Base-by-base conservation (phyloP, 768 basidiomycete species). In the Tulasnella sp. region DNA sequence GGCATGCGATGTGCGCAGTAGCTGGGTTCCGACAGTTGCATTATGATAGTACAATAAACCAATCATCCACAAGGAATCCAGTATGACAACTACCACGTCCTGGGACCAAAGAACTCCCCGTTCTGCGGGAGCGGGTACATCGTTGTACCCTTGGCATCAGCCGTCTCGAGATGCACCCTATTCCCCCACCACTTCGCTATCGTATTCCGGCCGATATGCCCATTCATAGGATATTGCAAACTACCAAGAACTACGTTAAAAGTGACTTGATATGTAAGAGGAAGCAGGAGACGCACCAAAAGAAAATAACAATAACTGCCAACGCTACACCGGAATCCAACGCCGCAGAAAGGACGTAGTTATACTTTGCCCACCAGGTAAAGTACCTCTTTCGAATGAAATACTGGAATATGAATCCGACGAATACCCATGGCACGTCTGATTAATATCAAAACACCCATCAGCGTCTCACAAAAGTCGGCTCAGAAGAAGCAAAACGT, bases 301-400 rank as follows among this genome's bases (percentile, higher is more conserved):
- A 67, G 60, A 67, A 68, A 39, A 67, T 64, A 51, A 67, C 59
- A 39, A 68, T 65, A 7, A 64, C 66, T 0, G 65, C 65, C 6
- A 68, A 29, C 11, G 67, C 65, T 11, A 63, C 63, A 6, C 67
- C 67, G 12, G 66, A 64, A 41, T 66, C 65, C 41, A 67, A 58
- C 2, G 65, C 67, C 29, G 66, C 65, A 49, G 62, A 63, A 12
- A 66, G 52, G 6, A 65, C 62, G 63, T 66, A 62, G 64, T 67
- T 69, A 60, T 67, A 67, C 37, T 62, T 48, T 34, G 61, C 61
- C 67, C 67, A 68, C 66, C 67, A 67, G 6, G 23, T 29, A 60
- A 62, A 62, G 42, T 61, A 55, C 6, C 50, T 45, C 21, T 60
- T 59, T 15, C 62, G 62, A 29, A 62, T 58, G 37, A 45, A 50